These are phyloP conservation scores for Basipetospora chlamydospora DNA, from an alignment of 2,329 filamentous ascomycete species.

Conservation along the genomic window DNA sequence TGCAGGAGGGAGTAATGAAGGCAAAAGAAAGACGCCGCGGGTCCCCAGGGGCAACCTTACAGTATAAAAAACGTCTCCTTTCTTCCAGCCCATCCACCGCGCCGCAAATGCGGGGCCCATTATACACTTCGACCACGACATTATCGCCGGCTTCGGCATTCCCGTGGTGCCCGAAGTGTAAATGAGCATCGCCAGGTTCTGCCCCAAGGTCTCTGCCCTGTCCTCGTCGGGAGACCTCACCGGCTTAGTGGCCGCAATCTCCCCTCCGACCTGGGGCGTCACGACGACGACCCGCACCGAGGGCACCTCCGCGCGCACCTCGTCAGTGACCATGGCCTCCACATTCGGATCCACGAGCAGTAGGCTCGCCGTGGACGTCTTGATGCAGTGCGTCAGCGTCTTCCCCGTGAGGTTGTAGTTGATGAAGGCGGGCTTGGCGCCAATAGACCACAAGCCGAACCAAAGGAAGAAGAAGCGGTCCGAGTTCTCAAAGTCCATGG, in stretches of 20 bases:
- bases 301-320: constrained; percentile 36
- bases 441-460: constrained; percentile 50
- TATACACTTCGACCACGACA: constrained; percentile 55
- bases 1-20: not conserved
- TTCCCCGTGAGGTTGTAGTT: constrained; percentile 54
- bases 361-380: constrained; percentile 42
- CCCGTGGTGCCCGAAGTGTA: constrained; percentile 81
- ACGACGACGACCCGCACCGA: constrained; percentile 50
- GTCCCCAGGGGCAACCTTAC: constrained; percentile 24
- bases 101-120: constrained; percentile 36
- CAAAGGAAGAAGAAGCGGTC: constrained; percentile 53
- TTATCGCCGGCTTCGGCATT: constrained; percentile 64
- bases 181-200: constrained; percentile 58
- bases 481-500: constrained; percentile 52
- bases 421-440: constrained; percentile 54
- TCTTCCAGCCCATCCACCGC: constrained; percentile 41
- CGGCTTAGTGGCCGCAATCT: constrained; percentile 36
- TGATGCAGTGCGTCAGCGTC: constrained; percentile 50
- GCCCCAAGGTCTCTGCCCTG: constrained; percentile 32
- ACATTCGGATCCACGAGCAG: constrained; percentile 54
- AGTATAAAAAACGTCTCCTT: constrained; percentile 60
- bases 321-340: constrained; percentile 38
- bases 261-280: constrained; percentile 37
- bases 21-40: constrained; percentile 1
- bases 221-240: constrained; percentile 43